Evolutionary conservation across 495 filamentous ascomycete species (phyloP).

Genomic region (Pseudomonodictys pantanalensis): DNA sequence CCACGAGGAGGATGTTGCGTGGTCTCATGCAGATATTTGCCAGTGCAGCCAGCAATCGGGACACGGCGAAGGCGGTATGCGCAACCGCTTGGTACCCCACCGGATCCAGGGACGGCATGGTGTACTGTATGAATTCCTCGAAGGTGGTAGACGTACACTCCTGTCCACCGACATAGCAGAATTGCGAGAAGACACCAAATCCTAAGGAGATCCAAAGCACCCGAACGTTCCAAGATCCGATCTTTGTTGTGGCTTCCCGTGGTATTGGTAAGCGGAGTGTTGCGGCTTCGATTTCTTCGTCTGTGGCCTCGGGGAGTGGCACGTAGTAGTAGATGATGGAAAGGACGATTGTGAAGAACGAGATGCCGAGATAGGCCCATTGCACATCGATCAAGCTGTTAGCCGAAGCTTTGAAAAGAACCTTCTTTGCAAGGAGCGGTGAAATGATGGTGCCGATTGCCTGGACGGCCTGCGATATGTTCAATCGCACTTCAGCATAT

Average conservation of each 20-base stretch:
- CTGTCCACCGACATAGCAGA: slow-evolving; percentile 66
- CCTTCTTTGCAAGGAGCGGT: slow-evolving; percentile 58
- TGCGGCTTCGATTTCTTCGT: slow-evolving; percentile 58
- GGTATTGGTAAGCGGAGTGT: slow-evolving; percentile 52
- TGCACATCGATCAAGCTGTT: slow-evolving; percentile 61
- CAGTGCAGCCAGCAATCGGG: slow-evolving; percentile 60
- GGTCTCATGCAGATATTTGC: slow-evolving; percentile 58
- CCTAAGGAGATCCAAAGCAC: slow-evolving; percentile 58
- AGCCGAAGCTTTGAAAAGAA: slow-evolving; percentile 56
- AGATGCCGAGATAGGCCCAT: slow-evolving; percentile 70
- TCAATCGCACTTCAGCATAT: slow-evolving; percentile 64
- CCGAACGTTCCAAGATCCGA: slow-evolving; percentile 39
- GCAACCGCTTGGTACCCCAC: slow-evolving; percentile 52
- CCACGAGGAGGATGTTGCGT: slow-evolving; percentile 58
- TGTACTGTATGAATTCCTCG: slow-evolving; percentile 42
- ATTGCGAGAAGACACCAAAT: slow-evolving; percentile 58
- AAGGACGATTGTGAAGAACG: slow-evolving; percentile 61
- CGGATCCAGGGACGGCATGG: slow-evolving; percentile 39
- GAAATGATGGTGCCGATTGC: slow-evolving; percentile 62
- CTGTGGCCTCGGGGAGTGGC: slow-evolving; percentile 64
- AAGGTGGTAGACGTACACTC: slow-evolving; percentile 55
- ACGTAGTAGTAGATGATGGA: slow-evolving; percentile 65
- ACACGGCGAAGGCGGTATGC: slow-evolving; percentile 59
- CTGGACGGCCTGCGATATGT: slow-evolving; percentile 67
- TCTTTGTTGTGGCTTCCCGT: slow-evolving; percentile 42